Conservation (phyloP, 164 flowering plant species). For the Santalum album region DNA sequence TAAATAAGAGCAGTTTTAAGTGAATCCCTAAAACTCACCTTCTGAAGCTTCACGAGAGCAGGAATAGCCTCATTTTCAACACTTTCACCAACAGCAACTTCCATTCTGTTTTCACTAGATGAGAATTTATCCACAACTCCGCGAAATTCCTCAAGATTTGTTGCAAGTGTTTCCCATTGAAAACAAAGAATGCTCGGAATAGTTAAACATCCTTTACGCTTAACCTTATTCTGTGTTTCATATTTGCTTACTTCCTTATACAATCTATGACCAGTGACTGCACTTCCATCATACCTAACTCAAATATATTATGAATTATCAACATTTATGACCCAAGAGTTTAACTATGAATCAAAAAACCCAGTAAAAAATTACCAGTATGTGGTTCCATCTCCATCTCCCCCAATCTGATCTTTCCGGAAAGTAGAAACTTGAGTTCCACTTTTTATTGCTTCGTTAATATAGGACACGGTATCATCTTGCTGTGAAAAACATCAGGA, state of each 20-base stretch:
- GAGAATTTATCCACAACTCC: conserved; percentile 41
- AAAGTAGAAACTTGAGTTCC: conserved; percentile 48
- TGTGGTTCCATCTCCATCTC: conserved; percentile 46
- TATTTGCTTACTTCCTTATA: conserved; percentile 49
- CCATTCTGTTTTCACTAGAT: conserved; percentile 36
- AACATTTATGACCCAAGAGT: background rate
- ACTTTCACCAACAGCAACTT: conserved; percentile 36
- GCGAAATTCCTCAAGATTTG: conserved; percentile 70
- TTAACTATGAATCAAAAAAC: background rate
- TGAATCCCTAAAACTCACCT: conserved; percentile 28
- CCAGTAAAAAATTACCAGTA: conserved; percentile 45
- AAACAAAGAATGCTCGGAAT: conserved; percentile 10
- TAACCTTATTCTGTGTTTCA: conserved; percentile 21
- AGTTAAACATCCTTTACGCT: conserved; percentile 20
- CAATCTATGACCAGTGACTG: conserved; percentile 56
- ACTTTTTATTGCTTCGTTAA: conserved; percentile 49
- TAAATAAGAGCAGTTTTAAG: background rate
- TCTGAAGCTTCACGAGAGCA: conserved; percentile 49
- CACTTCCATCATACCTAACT: conserved; percentile 73
- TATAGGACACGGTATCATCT: conserved; percentile 46
- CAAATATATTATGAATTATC: conserved; percentile 1
- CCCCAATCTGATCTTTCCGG: conserved; percentile 53
- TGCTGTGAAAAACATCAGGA: conserved; percentile 41
- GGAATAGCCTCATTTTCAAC: conserved; percentile 52
- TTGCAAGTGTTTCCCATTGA: conserved; percentile 85